A percentile compares a stretch with the other conserved stretches of the same genome.
Conservation (phyloP, 1,284 basidiomycete genomes). For the Coniferiporia sulphurascens region DNA sequence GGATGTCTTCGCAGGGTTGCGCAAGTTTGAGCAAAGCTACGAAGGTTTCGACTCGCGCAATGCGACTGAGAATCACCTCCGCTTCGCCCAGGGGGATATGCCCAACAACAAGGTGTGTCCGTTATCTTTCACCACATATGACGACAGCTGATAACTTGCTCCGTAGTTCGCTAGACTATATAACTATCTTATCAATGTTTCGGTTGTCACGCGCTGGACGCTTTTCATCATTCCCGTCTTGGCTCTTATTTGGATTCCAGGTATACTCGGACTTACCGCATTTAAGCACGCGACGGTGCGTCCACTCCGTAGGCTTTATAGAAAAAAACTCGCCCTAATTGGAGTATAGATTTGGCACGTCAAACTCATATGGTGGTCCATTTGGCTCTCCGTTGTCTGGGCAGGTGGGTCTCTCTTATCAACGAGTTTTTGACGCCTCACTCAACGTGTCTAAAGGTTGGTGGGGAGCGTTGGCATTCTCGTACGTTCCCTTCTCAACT, state of each 20-base stretch:
- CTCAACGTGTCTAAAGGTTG: constrained; percentile 48
- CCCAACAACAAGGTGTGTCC: constrained; percentile 47
- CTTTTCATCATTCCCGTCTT: constrained; percentile 75
- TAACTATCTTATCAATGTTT: constrained; percentile 71
- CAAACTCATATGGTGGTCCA: constrained; percentile 78
- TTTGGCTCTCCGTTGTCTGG: constrained; percentile 81
- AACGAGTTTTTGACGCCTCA: neutral
- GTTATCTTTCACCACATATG: neutral
- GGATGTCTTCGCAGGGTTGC: constrained; percentile 49
- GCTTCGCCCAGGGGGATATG: constrained; percentile 60
- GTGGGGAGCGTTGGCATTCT: constrained; percentile 72
- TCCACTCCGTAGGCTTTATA: neutral
- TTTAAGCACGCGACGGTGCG: constrained; percentile 51
- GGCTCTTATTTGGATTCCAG: constrained; percentile 70
- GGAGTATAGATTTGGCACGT: constrained; percentile 50
- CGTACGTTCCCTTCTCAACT: constrained; percentile 38
- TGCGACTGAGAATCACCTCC: constrained; percentile 48
- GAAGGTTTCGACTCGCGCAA: constrained; percentile 56
- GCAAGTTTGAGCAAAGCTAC: constrained; percentile 51
- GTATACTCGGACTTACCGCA: constrained; percentile 65
- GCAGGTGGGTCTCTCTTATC: constrained; percentile 39
- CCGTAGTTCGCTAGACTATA: constrained; percentile 54
- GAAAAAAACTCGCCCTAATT: neutral
- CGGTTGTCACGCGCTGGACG: constrained; percentile 77
- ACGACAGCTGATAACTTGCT: neutral